Base-by-base conservation (phyloP, 2,329 filamentous ascomycete species). In the Apiospora rasikravindrae region DNA sequence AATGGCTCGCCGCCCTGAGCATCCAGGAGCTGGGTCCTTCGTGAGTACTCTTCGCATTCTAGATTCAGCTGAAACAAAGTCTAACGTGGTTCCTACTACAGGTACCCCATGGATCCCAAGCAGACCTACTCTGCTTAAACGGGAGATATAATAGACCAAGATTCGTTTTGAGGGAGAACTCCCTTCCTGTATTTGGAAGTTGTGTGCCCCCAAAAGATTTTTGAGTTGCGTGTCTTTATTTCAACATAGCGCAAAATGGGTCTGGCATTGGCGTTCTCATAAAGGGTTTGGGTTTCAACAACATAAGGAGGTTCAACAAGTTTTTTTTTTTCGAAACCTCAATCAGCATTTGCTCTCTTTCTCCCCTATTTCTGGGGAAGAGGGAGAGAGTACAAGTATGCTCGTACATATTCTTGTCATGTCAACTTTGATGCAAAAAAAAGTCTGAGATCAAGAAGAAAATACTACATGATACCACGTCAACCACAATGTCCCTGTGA, bases 21-120 rank as follows among this genome's bases (percentile, higher is more conserved):
- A 96, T 99, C 83, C 92, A 96, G 86, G 95, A 98, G 86, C 88
- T 98, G 78, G 96, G 96, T 79, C 95, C 96, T 85, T 96, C 95
- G 93, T 98, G 92, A 88, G 93, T 74, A 69, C n/a, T 61, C 69
- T 53, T 69, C 71, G 67, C 72, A 19, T 67, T 70, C 6, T 71
- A 51, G 40, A 51, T 69, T 22, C 66, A 40, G 73, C 67, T 40
- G 44, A 67, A 8, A 7, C 24, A 33, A 5, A 14, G 19, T 29
- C 51, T 57, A 57, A 57, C 14, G 5, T 64, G 57, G 7, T 13
- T 64, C 5, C 57, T 11, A 2, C 8, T 7, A 74, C 81, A 95
- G 93, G 77, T 95, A 91, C 87, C 94, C 94, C 77, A 19, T 44
- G 42, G 93, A 91, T 87, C 93, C 93, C 80, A 95, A 96, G 88